Percentiles rank a stretch among this genome's conserved stretches.
Evolutionary conservation across 2,329 filamentous ascomycete species (phyloP).

Genomic region (Aspergillus sp.): DNA sequence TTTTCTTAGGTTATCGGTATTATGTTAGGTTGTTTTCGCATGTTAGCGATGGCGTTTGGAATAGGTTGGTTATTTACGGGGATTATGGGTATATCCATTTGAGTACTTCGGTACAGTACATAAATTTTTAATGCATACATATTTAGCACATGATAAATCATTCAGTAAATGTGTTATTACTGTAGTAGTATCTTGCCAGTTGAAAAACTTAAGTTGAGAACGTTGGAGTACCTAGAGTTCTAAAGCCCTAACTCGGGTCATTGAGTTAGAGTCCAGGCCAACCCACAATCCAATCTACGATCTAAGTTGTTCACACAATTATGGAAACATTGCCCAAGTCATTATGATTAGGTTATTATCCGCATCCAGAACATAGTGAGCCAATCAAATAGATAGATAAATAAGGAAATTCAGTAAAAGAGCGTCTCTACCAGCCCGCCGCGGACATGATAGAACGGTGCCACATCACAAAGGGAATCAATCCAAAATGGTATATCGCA

Average conservation of each 20-base stretch:
- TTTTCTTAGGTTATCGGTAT: background rate
- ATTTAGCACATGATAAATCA: background rate
- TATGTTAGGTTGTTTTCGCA: background rate
- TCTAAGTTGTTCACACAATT: too few species aligned
- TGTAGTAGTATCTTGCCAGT: too few species aligned
- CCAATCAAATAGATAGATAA: background rate
- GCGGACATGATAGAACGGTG: background rate
- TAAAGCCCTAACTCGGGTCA: too few species aligned
- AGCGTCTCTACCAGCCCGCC: background rate
- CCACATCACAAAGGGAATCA: background rate
- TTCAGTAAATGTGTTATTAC: too few species aligned
- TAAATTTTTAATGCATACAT: background rate
- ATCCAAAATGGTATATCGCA: background rate
- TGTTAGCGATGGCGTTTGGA: background rate
- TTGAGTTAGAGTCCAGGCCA: too few species aligned
- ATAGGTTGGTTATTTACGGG: background rate
- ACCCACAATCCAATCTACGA: too few species aligned
- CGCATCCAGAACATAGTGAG: background rate
- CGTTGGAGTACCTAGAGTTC: too few species aligned
- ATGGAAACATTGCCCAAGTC: background rate
- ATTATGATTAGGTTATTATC: background rate
- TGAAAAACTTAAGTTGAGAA: too few species aligned
- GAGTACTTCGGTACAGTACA: background rate
- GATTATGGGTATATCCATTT: too few species aligned
- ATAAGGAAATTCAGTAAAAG: background rate